Base-by-base conservation (phyloP, 2,329 filamentous ascomycete genomes). In the Myriosclerotinia duriaeana region DNA sequence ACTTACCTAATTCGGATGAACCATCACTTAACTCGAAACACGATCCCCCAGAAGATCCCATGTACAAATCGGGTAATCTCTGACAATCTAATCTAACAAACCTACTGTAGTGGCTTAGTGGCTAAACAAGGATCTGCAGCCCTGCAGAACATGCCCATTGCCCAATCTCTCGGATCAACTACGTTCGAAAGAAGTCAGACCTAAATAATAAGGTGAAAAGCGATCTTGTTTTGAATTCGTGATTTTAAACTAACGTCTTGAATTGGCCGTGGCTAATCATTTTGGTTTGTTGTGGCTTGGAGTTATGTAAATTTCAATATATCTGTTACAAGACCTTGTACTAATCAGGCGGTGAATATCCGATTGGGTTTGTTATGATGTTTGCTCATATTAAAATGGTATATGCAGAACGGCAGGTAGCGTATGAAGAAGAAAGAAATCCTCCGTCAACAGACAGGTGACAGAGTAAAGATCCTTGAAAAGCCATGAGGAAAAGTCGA, bases 81-180 rank as follows among this genome's bases (percentile, higher is more conserved):
- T 61, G 20, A 54, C 36, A 66, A 66, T 66, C 64, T 66, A 66
- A 61, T 66, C 64, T 66, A 40, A 66, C 46, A 50, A 60, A 17
- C 48, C 44, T 53, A 14, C n/a, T 48, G 44, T 48, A n/a, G 8
- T 22, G 30, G 38, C 38, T 40, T 40, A n/a, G 22, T 30, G 38
- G 14, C 55, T 8, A 38, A 15, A 61, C 26, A 50, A 46, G 50
- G 55, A 59, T 58, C 53, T 59, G 44, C 44, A 66, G 64, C 64
- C 64, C 55, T 66, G 64, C 26, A 36, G 44, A 60, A 53, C 44
- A 46, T 46, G 44, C 14, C 44, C 53, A 58, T 59, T 30, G 40
- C 62, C 63, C 63, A 65, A 65, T 61, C 58, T 54, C 64, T 66
- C 64, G 64, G 64, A 66, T 61, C 64, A 66, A 53, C 48, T 61